Percentiles rank a stretch among this genome's conserved stretches.
These are phyloP conservation scores for Emericellopsis atlantica DNA, from an alignment of 2,329 filamentous ascomycete species.

Conservation along the genomic window DNA sequence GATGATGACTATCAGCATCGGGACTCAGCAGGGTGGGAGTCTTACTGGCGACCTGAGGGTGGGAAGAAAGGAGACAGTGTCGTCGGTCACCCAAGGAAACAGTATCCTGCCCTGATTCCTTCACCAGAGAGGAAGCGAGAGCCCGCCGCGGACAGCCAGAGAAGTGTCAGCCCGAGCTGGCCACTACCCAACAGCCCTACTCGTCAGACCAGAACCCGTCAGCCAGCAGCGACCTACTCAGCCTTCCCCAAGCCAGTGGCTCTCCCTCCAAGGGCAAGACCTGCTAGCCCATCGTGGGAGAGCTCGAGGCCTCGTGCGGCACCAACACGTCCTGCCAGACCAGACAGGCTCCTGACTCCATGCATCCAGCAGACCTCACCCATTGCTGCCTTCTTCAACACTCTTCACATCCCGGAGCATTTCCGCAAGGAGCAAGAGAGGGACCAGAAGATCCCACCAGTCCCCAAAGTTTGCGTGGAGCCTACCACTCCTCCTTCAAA, in stretches of 20 bases:
- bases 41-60: conserved; percentile 26
- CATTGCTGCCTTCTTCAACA: neutral
- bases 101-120: conserved; percentile 17
- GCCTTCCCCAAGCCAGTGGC: conserved; percentile 25
- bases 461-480: too few species aligned
- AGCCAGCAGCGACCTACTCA: conserved; percentile 21
- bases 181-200: conserved; percentile 11
- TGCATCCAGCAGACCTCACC: conserved; percentile 7
- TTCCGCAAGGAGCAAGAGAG: neutral
- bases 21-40: conserved; percentile 35
- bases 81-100: conserved; percentile 10
- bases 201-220: neutral
- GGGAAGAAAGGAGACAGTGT: conserved; percentile 3
- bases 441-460: neutral
- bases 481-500: neutral
- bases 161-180: conserved; percentile 11
- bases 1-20: conserved; percentile 40
- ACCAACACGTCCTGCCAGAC: conserved; percentile 12
- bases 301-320: conserved; percentile 8
- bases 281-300: conserved; percentile 13
- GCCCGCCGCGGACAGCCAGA: conserved; percentile 10
- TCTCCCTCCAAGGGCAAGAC: conserved; percentile 18
- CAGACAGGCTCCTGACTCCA: conserved; percentile 11
- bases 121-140: conserved; percentile 12
- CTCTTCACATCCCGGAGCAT: neutral